A percentile compares a stretch with the other conserved stretches of the same genome.
These are phyloP conservation scores for Alternaria viburni DNA, from an alignment of 2,329 filamentous ascomycete genomes.

Conservation along the genomic window DNA sequence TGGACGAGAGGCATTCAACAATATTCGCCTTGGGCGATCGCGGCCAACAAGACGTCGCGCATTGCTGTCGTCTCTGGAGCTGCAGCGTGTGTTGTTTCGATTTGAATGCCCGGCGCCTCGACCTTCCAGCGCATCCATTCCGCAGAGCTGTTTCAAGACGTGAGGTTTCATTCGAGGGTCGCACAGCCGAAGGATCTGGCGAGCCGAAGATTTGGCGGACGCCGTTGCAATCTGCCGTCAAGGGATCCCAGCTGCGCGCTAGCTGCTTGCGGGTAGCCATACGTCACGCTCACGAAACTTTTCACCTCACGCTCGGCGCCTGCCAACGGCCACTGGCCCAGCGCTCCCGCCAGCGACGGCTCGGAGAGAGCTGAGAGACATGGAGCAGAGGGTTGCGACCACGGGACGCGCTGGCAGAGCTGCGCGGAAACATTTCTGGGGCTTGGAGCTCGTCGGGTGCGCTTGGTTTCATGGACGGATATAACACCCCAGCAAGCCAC, in stretches of 20 bases:
- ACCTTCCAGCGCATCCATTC: constrained; percentile 17
- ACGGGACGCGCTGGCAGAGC: background rate
- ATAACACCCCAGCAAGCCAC: constrained; percentile 31
- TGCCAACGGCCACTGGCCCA: background rate
- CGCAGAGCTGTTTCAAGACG: constrained; percentile 19
- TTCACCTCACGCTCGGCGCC: constrained; percentile 13
- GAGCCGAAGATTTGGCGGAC: constrained; percentile 20
- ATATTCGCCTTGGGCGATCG: constrained; percentile 4
- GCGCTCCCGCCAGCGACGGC: background rate
- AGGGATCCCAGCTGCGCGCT: constrained; percentile 13
- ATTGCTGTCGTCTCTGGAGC: constrained; percentile 4
- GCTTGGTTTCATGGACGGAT: constrained; percentile 26
- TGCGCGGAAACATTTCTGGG: background rate
- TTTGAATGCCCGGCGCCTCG: constrained; percentile 10
- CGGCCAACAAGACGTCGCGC: constrained; percentile 9
- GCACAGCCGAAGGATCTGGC: constrained; percentile 11
- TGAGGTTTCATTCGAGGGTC: constrained; percentile 16
- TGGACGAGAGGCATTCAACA: constrained; percentile 25
- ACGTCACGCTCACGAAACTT: constrained; percentile 27
- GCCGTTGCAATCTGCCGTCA: constrained; percentile 13
- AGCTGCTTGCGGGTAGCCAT: constrained; percentile 2
- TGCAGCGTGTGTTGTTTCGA: constrained; percentile 23
- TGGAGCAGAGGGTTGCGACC: background rate
- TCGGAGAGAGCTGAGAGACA: background rate
- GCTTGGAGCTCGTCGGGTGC: constrained; percentile 18